Evolutionary conservation across 306 rosid species (phyloP).

Genomic region (Lupinus albus): DNA sequence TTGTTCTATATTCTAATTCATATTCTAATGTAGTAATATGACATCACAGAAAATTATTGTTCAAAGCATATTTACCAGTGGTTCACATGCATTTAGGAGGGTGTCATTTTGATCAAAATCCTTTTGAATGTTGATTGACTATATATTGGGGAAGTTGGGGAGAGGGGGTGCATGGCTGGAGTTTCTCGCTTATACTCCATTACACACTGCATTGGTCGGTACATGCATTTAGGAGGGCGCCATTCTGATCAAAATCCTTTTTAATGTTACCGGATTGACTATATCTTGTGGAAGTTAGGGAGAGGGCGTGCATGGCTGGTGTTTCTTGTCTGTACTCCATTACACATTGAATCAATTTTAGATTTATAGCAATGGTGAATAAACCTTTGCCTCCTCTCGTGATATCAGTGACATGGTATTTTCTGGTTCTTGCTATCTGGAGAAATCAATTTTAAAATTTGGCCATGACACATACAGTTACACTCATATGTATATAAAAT

Average conservation of each 20-base stretch:
- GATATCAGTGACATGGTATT: constrained; percentile 17
- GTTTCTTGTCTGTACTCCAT: constrained; percentile 28
- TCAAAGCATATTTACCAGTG: constrained; percentile 11
- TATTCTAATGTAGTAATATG: constrained; percentile 23
- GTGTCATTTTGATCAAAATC: constrained; percentile 28
- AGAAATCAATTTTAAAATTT: constrained; percentile 21
- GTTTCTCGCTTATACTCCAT: constrained; percentile 29
- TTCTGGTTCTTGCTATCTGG: constrained; percentile 26
- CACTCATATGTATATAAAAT: constrained; percentile 26
- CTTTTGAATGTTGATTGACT: constrained; percentile 17
- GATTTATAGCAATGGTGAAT: constrained; percentile 11
- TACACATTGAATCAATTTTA: constrained; percentile 3
- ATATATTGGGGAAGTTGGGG: constrained; percentile 12
- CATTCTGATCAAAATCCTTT: constrained; percentile 28
- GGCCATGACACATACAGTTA: not conserved
- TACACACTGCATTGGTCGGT: not conserved
- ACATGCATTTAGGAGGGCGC: constrained; percentile 9
- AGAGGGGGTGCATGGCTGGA: not conserved
- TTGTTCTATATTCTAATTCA: constrained; percentile 22
- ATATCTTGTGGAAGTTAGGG: constrained; percentile 15
- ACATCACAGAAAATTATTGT: not conserved
- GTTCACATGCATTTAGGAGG: not conserved
- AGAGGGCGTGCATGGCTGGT: not conserved
- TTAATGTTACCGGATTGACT: constrained; percentile 1
- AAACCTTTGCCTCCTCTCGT: constrained; percentile 3